Evolutionary conservation across 352 stramenopile species (phyloP).

Genomic region (Pythium biforme): DNA sequence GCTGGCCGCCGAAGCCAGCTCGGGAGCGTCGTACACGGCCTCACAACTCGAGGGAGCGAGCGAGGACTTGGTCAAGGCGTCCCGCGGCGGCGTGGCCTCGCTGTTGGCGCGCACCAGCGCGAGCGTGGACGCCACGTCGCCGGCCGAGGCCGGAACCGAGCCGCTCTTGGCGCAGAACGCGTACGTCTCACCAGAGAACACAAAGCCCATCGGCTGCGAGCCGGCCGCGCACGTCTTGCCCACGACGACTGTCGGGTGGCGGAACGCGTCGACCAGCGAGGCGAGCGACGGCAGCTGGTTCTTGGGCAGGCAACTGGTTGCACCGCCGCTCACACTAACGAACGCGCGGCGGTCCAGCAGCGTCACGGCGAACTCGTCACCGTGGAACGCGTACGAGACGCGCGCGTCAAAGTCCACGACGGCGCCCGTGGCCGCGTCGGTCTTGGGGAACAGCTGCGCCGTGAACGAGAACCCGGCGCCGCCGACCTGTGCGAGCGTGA

Average conservation of each 20-base stretch:
- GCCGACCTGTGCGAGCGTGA: background rate
- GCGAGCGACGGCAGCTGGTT: background rate
- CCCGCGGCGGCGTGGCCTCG: background rate
- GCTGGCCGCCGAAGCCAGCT: background rate
- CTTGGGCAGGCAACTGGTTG: background rate
- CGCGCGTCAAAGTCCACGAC: slow-evolving; percentile 5
- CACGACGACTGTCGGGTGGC: background rate
- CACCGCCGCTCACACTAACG: background rate
- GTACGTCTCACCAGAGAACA: slow-evolving; percentile 9
- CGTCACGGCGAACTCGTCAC: slow-evolving; percentile 1
- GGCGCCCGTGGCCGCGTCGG: background rate
- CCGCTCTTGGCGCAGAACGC: slow-evolving; percentile 6
- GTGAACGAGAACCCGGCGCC: slow-evolving; percentile 1
- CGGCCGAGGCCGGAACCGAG: slow-evolving; percentile 1
- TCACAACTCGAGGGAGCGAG: background rate
- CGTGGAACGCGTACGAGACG: background rate
- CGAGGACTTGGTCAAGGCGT: background rate
- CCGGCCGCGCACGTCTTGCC: background rate
- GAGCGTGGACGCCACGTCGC: slow-evolving; percentile 8
- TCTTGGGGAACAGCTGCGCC: background rate
- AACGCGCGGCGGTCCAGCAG: slow-evolving; percentile 5
- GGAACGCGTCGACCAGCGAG: background rate
- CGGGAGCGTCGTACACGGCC: background rate
- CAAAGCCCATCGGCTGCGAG: slow-evolving; percentile 3
- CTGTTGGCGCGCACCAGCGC: slow-evolving; percentile 1